Evolutionary conservation across 1,284 basidiomycete species (phyloP).

Genomic region (Boletus smithii): DNA sequence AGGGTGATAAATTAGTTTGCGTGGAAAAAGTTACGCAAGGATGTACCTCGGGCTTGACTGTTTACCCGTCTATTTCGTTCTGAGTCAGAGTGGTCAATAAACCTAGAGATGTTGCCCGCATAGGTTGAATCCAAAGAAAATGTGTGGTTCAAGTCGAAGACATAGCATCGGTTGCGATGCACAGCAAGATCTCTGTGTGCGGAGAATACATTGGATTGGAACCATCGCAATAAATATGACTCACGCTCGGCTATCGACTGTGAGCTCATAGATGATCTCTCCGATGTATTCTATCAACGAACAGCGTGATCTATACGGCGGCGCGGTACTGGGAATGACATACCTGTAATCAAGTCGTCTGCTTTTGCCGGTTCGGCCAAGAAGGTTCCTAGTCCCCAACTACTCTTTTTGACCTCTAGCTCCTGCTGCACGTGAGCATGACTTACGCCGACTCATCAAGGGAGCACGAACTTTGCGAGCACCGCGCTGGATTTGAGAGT

Average conservation of each 20-base stretch:
- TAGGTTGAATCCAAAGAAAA: conserved; percentile 48
- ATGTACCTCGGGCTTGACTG: conserved; percentile 44
- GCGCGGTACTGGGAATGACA: background rate
- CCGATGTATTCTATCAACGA: conserved; percentile 42
- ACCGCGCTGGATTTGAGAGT: conserved; percentile 32
- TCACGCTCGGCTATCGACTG: conserved; percentile 41
- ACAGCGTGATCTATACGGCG: background rate
- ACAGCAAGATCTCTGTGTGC: conserved; percentile 22
- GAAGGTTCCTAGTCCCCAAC: conserved; percentile 46
- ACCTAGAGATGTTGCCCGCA: conserved; percentile 55
- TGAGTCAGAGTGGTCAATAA: conserved; percentile 50
- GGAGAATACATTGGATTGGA: background rate
- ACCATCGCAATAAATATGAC: conserved; percentile 17
- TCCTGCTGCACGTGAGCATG: conserved; percentile 22
- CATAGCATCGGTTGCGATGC: conserved; percentile 48
- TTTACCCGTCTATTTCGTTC: conserved; percentile 35
- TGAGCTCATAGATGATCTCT: conserved; percentile 38
- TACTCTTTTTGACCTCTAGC: conserved; percentile 35
- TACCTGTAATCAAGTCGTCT: conserved; percentile 41
- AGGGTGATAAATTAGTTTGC: conserved; percentile 4
- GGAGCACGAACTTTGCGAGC: conserved; percentile 22
- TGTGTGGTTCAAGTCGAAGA: conserved; percentile 47
- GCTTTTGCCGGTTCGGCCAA: conserved; percentile 31
- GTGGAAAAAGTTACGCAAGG: background rate
- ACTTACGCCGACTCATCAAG: background rate